These are phyloP conservation scores for Blastobotrys apis DNA, from an alignment of 1,139 yeast genomes.

Conservation along the genomic window DNA sequence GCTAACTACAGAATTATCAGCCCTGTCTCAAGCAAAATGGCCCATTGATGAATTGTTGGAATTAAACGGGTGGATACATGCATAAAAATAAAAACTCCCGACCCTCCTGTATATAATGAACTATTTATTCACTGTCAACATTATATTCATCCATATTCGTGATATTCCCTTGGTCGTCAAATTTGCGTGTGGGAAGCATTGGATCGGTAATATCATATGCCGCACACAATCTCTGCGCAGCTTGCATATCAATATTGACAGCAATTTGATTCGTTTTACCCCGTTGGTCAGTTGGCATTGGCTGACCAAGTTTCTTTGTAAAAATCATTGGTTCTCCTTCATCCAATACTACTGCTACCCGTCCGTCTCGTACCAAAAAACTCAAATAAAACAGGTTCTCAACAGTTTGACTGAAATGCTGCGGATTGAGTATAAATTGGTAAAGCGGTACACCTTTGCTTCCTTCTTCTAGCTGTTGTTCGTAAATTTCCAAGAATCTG, in stretches of 20 bases:
- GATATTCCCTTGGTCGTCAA: slow-evolving; percentile 10
- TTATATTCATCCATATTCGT: slow-evolving; percentile 4
- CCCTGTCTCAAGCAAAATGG: slow-evolving; percentile 70
- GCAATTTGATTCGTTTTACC: slow-evolving; percentile 4
- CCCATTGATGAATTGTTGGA: slow-evolving; percentile 40
- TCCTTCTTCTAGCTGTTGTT: slow-evolving; percentile 46
- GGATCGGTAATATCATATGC: slow-evolving; percentile 7
- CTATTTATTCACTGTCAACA: not conserved
- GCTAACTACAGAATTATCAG: slow-evolving; percentile 47
- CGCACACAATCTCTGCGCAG: slow-evolving; percentile 6
- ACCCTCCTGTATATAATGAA: not conserved
- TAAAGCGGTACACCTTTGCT: slow-evolving; percentile 52
- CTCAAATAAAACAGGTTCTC: slow-evolving; percentile 82
- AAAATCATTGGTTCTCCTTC: slow-evolving; percentile 21
- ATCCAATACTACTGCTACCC: slow-evolving; percentile 34
- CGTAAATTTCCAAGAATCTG: slow-evolving; percentile 46
- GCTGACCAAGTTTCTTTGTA: not conserved
- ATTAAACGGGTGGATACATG: slow-evolving; percentile 13
- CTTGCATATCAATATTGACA: slow-evolving; percentile 7
- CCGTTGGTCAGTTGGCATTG: not conserved
- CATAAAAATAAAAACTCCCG: not conserved
- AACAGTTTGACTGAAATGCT: slow-evolving; percentile 70
- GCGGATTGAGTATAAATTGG: slow-evolving; percentile 66
- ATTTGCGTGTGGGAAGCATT: slow-evolving; percentile 12
- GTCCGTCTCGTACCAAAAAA: slow-evolving; percentile 72